Conservation (phyloP, 2,329 filamentous ascomycete species). For the Hypoxylon sp. region DNA sequence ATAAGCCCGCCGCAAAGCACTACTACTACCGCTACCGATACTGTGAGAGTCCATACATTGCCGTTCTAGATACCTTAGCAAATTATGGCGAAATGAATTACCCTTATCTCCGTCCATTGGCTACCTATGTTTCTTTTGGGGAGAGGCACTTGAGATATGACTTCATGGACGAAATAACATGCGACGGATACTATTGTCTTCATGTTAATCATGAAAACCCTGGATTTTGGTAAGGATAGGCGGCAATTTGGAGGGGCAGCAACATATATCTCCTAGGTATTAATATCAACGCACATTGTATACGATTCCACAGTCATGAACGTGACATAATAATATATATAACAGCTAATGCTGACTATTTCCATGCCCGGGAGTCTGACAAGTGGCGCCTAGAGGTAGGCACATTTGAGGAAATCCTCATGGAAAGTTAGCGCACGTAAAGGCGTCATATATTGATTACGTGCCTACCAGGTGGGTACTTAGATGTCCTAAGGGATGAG, state of each 20-base stretch:
- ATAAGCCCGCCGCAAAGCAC: background rate
- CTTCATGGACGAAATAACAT: background rate
- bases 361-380: background rate
- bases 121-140: background rate
- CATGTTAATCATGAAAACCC: background rate
- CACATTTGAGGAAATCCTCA: background rate
- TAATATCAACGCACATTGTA: background rate
- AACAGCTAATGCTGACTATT: background rate
- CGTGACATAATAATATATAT: background rate
- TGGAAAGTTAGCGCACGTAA: background rate
- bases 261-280: background rate
- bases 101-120: background rate
- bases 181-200: background rate
- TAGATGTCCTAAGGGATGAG: background rate
- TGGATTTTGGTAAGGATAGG: background rate
- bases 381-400: background rate
- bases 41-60: background rate
- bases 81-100: background rate
- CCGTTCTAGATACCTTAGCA: background rate
- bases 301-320: background rate
- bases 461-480: no score
- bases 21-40: slow-evolving; percentile 1
- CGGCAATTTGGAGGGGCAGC: background rate
- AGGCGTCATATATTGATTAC: background rate
- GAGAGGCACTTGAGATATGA: background rate